These are phyloP conservation scores for Lathyrus oleraceus DNA, from an alignment of 306 rosid species.

Conservation along the genomic window DNA sequence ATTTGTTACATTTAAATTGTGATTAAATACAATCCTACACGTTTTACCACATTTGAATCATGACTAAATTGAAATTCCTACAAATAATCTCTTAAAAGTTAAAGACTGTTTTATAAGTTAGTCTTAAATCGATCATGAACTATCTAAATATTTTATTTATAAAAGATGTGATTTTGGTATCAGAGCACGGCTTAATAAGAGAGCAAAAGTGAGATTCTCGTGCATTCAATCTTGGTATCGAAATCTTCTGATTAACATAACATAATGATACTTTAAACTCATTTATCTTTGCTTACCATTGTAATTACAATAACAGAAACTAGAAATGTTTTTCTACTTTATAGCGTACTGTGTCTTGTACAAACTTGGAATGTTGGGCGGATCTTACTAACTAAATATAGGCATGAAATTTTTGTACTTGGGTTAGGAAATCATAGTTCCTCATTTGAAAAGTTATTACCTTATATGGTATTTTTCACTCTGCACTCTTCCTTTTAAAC, in stretches of 20 bases:
- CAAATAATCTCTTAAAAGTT: no score
- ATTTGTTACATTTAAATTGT: no score
- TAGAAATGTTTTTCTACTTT: neutral
- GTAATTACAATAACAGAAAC: neutral
- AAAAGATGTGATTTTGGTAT: no score
- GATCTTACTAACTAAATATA: conserved; percentile 12
- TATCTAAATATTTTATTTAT: no score
- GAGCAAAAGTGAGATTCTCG: no score
- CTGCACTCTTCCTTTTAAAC: conserved; percentile 13
- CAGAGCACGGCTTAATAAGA: no score
- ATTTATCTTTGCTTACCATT: conserved; percentile 1
- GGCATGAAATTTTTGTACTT: conserved; percentile 3
- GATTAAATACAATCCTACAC: no score
- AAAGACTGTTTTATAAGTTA: no score
- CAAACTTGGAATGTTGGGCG: conserved; percentile 15
- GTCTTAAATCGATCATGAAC: no score
- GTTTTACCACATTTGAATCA: no score
- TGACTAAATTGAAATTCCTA: no score
- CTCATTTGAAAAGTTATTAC: conserved; percentile 21
- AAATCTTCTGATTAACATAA: neutral
- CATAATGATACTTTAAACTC: neutral
- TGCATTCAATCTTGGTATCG: no score
- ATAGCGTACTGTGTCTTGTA: conserved; percentile 3
- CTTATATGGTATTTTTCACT: conserved; percentile 28
- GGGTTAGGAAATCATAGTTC: conserved; percentile 23